Conservation (phyloP, 768 basidiomycete species). For the Zangia roseola region DNA sequence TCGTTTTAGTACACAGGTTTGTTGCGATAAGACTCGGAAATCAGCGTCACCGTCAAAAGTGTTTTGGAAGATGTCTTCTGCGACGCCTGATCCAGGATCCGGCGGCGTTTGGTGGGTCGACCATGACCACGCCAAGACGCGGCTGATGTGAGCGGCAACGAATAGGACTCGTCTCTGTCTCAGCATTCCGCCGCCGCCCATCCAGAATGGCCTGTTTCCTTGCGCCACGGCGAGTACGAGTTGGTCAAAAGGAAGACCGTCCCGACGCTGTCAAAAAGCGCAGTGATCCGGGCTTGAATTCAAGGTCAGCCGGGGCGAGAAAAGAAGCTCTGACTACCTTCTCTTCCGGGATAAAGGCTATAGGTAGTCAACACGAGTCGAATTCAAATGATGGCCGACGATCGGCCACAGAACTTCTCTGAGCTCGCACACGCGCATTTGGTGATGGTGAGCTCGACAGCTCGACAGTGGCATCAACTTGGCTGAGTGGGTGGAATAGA, state of each 20-base stretch:
- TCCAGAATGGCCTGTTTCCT: neutral
- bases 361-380: neutral
- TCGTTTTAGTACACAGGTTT: conserved; percentile 10
- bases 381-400: no score
- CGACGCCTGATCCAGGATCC: neutral
- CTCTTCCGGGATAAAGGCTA: neutral
- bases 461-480: no score
- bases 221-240: neutral
- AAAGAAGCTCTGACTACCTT: conserved; percentile 9
- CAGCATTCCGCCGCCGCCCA: conserved; percentile 7
- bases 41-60: conserved; percentile 21
- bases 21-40: conserved; percentile 3
- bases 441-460: no score
- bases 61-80: conserved; percentile 13
- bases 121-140: conserved; percentile 30
- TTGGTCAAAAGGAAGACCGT: neutral
- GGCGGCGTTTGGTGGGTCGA: conserved; percentile 24
- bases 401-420: no score
- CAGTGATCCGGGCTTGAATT: neutral
- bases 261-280: neutral
- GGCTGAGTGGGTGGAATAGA: no score
- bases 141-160: conserved; percentile 9
- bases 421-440: no score
- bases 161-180: conserved; percentile 10
- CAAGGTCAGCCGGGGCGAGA: conserved; percentile 1